phyloP scores from a whole-genome alignment of 2,329 filamentous ascomycete species.

The Microthyrium microscopicum region DNA sequence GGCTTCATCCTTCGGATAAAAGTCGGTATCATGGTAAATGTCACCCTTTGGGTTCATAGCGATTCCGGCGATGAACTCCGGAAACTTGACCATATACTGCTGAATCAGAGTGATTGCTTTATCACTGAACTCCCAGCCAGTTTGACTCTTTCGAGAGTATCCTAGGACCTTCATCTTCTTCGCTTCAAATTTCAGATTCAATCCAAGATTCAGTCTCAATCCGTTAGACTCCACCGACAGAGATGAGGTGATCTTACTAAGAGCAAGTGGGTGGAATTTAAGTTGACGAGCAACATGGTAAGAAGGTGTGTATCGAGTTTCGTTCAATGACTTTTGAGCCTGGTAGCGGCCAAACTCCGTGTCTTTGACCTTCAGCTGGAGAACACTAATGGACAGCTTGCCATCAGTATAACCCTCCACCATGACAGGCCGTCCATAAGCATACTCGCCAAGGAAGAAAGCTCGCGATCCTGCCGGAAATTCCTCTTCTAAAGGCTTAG shows the following conservation, averaged over 20 bases:
- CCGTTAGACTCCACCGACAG: constrained; percentile 75
- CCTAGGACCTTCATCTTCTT: constrained; percentile 92
- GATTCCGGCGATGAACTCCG: constrained; percentile 85
- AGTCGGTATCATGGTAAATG: constrained; percentile 67
- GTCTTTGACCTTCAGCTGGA: constrained; percentile 54
- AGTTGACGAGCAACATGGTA: constrained; percentile 76
- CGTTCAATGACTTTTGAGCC: constrained; percentile 50
- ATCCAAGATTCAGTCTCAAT: constrained; percentile 70
- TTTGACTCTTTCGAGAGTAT: constrained; percentile 72
- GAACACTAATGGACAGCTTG: constrained; percentile 67
- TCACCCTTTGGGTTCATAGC: constrained; percentile 72
- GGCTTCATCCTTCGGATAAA: constrained; percentile 62
- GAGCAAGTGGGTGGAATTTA: constrained; percentile 64
- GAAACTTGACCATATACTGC: constrained; percentile 85
- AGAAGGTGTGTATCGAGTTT: constrained; percentile 67
- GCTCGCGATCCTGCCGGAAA: constrained; percentile 69
- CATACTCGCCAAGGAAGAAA: constrained; percentile 89
- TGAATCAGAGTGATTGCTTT: constrained; percentile 66
- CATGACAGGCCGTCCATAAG: constrained; percentile 80
- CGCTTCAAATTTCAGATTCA: constrained; percentile 94
- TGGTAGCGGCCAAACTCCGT: constrained; percentile 65
- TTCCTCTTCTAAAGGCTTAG: constrained; percentile 80
- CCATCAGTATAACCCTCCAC: constrained; percentile 57
- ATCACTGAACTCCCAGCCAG: constrained; percentile 90
- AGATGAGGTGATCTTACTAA: constrained; percentile 92